Evolutionary conservation across 345 rosid species (phyloP).

Genomic region (Hibiscus trionum): DNA sequence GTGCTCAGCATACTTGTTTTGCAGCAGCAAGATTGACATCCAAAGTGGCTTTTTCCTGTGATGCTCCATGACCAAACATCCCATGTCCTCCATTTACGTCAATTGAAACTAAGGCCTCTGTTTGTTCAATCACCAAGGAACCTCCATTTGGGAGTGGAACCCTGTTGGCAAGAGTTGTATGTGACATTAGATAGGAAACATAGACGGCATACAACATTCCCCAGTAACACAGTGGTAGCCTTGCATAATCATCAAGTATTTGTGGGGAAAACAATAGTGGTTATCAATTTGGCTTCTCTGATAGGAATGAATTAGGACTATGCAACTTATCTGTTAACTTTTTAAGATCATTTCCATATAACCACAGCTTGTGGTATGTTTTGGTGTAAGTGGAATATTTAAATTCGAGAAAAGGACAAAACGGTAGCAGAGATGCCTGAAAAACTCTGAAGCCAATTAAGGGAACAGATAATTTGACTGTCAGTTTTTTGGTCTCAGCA

Average conservation of each 20-base stretch:
- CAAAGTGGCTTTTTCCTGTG: constrained; percentile 84
- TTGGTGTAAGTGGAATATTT: background rate
- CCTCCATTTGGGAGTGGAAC: constrained; percentile 87
- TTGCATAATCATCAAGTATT: background rate
- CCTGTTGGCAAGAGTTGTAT: constrained; percentile 32
- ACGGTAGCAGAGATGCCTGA: background rate
- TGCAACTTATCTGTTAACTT: constrained; percentile 1
- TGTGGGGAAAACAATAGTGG: background rate
- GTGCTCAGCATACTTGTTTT: constrained; percentile 54
- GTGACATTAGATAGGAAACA: constrained; percentile 4
- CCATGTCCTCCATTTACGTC: constrained; percentile 99
- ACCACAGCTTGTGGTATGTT: background rate
- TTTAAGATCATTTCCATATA: background rate
- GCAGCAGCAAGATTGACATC: constrained; percentile 95
- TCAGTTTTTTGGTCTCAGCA: background rate
- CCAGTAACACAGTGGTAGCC: background rate
- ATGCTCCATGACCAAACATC: constrained; percentile 81
- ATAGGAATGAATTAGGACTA: background rate
- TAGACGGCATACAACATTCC: background rate
- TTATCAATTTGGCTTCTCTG: background rate
- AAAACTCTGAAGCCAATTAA: background rate
- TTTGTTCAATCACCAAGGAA: constrained; percentile 93
- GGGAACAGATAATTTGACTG: background rate
- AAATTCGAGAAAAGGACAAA: constrained; percentile 4
- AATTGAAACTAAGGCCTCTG: constrained; percentile 94